phyloP scores from a whole-genome alignment of 2,329 filamentous ascomycete genomes.

The Stromatinia cepivora region DNA sequence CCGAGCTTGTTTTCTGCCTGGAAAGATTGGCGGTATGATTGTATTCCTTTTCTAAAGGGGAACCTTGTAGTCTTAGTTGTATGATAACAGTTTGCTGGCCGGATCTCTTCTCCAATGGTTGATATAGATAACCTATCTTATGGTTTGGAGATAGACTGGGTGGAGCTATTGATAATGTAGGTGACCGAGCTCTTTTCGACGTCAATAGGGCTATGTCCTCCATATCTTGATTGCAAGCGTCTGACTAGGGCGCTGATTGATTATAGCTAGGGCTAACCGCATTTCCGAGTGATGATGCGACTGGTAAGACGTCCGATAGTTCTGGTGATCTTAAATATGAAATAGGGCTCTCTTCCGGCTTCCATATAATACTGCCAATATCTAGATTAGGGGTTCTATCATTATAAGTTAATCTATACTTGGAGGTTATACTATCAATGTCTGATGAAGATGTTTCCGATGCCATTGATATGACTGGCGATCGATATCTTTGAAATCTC shows the following conservation, averaged over 20 bases:
- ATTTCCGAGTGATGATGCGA: background rate
- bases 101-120: background rate
- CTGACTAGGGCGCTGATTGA: background rate
- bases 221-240: background rate
- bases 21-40: background rate
- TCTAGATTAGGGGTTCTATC: background rate
- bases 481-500: background rate
- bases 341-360: background rate
- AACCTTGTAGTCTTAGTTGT: background rate
- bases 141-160: background rate
- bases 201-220: background rate
- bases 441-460: background rate
- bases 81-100: background rate
- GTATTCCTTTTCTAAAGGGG: background rate
- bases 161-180: background rate
- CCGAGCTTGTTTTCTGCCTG: background rate
- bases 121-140: background rate
- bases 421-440: background rate
- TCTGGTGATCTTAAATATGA: background rate
- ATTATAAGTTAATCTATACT: background rate
- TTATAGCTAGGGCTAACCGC: background rate
- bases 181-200: background rate
- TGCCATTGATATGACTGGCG: background rate
- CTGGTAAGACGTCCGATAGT: background rate
- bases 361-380: background rate